Evolutionary conservation across 2,329 filamentous ascomycete genomes (phyloP), one percentile per base, ranked within the genome.

Genomic region (Stagonosporopsis chrysanthemi): DNA sequence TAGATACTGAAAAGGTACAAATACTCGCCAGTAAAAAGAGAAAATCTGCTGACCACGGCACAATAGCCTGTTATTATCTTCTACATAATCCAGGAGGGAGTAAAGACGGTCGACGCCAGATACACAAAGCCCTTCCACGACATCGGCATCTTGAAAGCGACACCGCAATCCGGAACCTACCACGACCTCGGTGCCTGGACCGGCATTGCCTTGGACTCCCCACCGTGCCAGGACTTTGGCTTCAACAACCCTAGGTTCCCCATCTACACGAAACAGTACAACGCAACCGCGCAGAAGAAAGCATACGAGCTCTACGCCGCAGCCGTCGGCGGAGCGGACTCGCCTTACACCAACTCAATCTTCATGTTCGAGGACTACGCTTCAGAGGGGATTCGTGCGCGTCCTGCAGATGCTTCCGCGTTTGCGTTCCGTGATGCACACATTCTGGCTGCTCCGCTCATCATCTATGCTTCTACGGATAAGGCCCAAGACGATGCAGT

Each of bases 351-450:
- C 6, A 68, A 74, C 61, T 79, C 79, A 1, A 72, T 84, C 41
- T 82, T 85, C 71, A 81, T 86, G 78, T 82, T 86, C 51, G 84
- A 87, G 64, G 81, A 81, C 3, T 86, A 86, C 69, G 78, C 82
- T 1, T 71, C 67, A 7, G 68, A 79, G 22, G 83, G 79, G 1
- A 78, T 86, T 2, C 65, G 77, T 49, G 71, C 68, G 0, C 63
- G 81, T 36, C 58, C 68, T 42, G 62, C 59, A 24, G 65, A 68
- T 9, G 74, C 76, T 1, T 76, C 78, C 3, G 82, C 82, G 1
- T 85, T 79, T 54, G 76, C 81, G 17, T 79, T 78, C 69, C 78
- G 83, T 2, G 61, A 67, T 1, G 78, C 81, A 1, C 47, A 56
- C 17, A 64, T 64, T 14, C 61, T 70, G n/a, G 52, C 62, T 3